Base-by-base conservation (phyloP, 257 asterid species). In the Ehretia macrophylla region DNA sequence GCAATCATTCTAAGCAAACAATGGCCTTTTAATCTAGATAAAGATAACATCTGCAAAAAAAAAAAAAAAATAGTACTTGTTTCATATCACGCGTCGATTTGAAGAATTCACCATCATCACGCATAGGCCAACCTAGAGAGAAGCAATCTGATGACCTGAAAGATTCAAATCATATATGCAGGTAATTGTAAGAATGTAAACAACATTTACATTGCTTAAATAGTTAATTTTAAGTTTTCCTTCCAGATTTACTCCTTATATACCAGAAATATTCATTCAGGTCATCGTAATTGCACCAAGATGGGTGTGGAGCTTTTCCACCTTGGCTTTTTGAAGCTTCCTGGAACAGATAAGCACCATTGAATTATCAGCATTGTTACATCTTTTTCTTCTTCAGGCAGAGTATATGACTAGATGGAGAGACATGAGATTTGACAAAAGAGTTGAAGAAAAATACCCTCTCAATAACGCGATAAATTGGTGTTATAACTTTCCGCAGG, bases 201-300 rank as follows among this genome's bases (percentile, higher is more conserved):
- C 61, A 14, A 58, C 14, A 17, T 19, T 55, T 47, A 54, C 40
- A 45, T 32, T 57, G 48, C 20, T 55, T 38, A 59, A 20, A 32
- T 38, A 37, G 23, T 17, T 32, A 62, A 65, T 37, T 38, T 53
- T 20, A 42, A 42, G 47, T 14, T 42, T 42, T 42, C 47, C 32
- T 51, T 42, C 42, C 60, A 55, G 54, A 75, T 11, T 58, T 17
- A 35, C 62, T 5, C 51, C 63, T 32, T 81, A 42, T 14, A 3
- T 42, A 93, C 99, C 99, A 93, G 85, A 93, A 93, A 65, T 77
- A 88, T 73, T 93, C 99, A 59, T 93, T 93, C 40, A 93, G 74
- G 59, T 93, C 99, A 59, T 93, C 99, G 67, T 93, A 93, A 77
- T 93, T 93, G 91, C 99, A 88, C 99, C 99, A 93, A 61, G 78